Percentiles rank a stretch among this genome's conserved stretches.
phyloP scores from a whole-genome alignment of 2,329 filamentous ascomycete genomes.

The Lizonia empirigonia region DNA sequence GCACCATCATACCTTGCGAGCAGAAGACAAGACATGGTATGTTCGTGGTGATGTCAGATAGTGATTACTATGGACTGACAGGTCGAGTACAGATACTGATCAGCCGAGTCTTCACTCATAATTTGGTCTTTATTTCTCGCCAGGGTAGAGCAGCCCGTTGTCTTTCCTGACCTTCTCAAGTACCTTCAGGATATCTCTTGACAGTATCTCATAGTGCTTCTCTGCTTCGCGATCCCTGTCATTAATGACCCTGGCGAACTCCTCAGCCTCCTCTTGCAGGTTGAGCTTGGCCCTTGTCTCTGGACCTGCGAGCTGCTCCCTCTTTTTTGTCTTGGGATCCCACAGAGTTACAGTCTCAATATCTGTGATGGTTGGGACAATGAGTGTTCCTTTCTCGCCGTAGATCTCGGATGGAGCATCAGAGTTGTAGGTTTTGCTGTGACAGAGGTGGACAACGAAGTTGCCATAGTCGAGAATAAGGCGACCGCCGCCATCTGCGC shows the following conservation, averaged over 20 bases:
- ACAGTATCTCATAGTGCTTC: slow-evolving; percentile 49
- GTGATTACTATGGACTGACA: neutral
- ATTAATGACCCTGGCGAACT: slow-evolving; percentile 53
- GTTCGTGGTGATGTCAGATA: too few relatives aligned
- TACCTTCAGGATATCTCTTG: slow-evolving; percentile 50
- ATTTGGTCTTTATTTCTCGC: slow-evolving; percentile 4
- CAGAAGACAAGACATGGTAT: too few relatives aligned
- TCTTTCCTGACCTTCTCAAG: slow-evolving; percentile 53
- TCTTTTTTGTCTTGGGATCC: slow-evolving; percentile 53
- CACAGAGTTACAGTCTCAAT: slow-evolving; percentile 50
- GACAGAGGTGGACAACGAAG: slow-evolving; percentile 53
- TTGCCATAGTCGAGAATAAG: slow-evolving; percentile 52
- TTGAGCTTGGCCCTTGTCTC: slow-evolving; percentile 49
- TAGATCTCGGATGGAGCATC: slow-evolving; percentile 54
- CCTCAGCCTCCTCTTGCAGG: slow-evolving; percentile 55
- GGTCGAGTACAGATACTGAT: neutral
- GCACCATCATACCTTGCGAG: too few relatives aligned
- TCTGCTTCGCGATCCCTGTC: slow-evolving; percentile 47
- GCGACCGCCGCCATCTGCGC: slow-evolving; percentile 55
- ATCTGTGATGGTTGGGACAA: slow-evolving; percentile 53
- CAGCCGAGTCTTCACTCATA: neutral
- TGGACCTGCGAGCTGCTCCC: slow-evolving; percentile 47
- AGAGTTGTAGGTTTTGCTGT: slow-evolving; percentile 53
- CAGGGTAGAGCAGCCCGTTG: slow-evolving; percentile 49
- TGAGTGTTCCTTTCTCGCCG: slow-evolving; percentile 55